A percentile compares a stretch with the other conserved stretches of the same genome.
phyloP scores from a whole-genome alignment of 495 filamentous ascomycete species.

The Articulospora tetracladia region DNA sequence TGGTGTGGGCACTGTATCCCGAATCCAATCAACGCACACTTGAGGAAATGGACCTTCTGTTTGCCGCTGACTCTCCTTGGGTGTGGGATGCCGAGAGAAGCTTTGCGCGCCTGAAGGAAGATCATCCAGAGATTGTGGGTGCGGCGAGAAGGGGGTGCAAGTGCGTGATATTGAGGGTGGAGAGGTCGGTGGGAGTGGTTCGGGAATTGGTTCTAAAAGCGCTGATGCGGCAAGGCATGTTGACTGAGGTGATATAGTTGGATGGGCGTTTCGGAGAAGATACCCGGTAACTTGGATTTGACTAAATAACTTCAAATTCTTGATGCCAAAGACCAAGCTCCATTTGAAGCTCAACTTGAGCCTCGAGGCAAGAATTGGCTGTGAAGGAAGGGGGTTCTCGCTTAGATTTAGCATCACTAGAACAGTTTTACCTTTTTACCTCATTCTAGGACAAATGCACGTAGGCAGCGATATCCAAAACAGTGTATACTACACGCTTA shows the following conservation, averaged over 20 bases:
- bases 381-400: no score
- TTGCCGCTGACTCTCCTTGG: slow-evolving; percentile 56
- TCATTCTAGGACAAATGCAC: no score
- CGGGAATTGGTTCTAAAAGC: background rate
- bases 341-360: no score
- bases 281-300: no score
- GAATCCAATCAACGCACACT: slow-evolving; percentile 65
- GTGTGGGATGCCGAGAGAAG: slow-evolving; percentile 63
- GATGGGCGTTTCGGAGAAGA: no score
- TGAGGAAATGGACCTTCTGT: slow-evolving; percentile 67
- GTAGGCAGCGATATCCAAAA: no score
- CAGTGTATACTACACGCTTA: no score
- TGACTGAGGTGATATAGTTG: background rate
- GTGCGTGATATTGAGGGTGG: background rate
- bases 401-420: no score
- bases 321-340: no score
- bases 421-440: no score
- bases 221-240: background rate
- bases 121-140: slow-evolving; percentile 26
- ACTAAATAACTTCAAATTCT: no score
- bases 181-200: background rate
- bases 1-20: slow-evolving; percentile 67
- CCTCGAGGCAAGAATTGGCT: no score
- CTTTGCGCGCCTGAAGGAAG: slow-evolving; percentile 56
- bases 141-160: background rate